phyloP scores from a whole-genome alignment of 495 filamentous ascomycete species.

The Halenospora varia region DNA sequence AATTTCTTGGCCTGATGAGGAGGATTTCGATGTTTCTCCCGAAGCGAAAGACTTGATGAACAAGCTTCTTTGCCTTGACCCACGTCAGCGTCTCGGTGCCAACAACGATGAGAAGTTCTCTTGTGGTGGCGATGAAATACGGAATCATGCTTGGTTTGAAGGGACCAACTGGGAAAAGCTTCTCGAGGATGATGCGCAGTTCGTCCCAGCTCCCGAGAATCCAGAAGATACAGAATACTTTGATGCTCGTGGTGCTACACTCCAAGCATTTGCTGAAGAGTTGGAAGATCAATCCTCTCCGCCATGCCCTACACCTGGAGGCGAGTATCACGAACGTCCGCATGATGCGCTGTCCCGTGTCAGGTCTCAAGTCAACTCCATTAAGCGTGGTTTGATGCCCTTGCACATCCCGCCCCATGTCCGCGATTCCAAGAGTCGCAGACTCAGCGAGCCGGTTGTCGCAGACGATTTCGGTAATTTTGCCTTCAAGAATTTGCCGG shows the following conservation, averaged over 20 bases:
- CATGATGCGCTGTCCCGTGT: constrained; percentile 93
- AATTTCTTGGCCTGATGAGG: constrained; percentile 81
- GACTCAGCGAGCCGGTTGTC: constrained; percentile 84
- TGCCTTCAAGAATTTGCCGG: constrained; percentile 94
- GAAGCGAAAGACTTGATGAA: constrained; percentile 95
- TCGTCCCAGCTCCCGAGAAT: constrained; percentile 88
- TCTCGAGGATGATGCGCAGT: constrained; percentile 88
- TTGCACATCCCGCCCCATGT: constrained; percentile 96
- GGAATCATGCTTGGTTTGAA: constrained; percentile 82
- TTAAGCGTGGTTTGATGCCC: constrained; percentile 88
- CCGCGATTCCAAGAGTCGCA: constrained; percentile 76
- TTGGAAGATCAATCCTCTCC: constrained; percentile 81
- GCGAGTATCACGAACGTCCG: constrained; percentile 77
- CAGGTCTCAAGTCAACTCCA: constrained; percentile 67
- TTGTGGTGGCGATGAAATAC: constrained; percentile 85
- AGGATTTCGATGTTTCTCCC: constrained; percentile 66
- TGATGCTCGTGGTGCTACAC: constrained; percentile 82
- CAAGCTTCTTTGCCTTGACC: constrained; percentile 77
- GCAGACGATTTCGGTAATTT: constrained; percentile 95
- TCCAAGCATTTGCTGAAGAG: constrained; percentile 87
- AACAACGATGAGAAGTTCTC: constrained; percentile 76
- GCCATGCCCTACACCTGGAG: constrained; percentile 52
- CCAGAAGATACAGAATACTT: constrained; percentile 99
- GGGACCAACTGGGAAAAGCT: constrained; percentile 87
- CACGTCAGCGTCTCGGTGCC: constrained; percentile 73